Evolutionary conservation across 495 filamentous ascomycete genomes (phyloP), one percentile per base, ranked within the genome.

Genomic region (Xylaria palmicola): DNA sequence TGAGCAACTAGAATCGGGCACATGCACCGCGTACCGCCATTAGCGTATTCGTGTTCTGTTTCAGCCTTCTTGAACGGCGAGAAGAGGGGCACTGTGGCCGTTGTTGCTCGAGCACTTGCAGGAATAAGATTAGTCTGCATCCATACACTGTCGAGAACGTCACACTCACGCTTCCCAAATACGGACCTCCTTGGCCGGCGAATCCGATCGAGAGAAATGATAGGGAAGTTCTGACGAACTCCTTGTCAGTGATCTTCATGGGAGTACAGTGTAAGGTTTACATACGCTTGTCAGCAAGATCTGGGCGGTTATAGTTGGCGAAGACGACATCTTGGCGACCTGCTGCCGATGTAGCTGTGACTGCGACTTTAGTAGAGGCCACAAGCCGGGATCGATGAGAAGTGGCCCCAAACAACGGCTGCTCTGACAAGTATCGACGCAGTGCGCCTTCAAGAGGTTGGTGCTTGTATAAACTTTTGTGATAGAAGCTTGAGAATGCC

Each of bases 151-250:
- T 7, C 8, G 4, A 30, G 30, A 41, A 2, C 32, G 17, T 20
- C 1, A 17, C 1, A 62, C 77, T 63, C 68, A 81, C 77, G 75
- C 79, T 74, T 86, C 80, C 82, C 82, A 85, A 2, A 75, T 70
- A 54, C 76, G 79, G 17, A 83, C 60, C 45, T 83, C 80, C 22
- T 65, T 70, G 1, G 62, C 40, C 3, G 75, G 71, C 7, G 71
- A 64, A 47, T 81, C 74, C 6, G 76, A 75, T 15, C 83, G 66
- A 48, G 78, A 62, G 53, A 85, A 80, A 29, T 68, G 61, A 61
- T 84, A 79, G 3, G 66, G 63, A n/a, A 65, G 44, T 4, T 30
- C 68, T 66, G 17, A 8, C 53, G 53, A 19, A 12, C 5, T 15
- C 40, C 17, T 44, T 54, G 26, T 48, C 48, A 48, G 19, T 37